Evolutionary conservation across 305 asterid species (phyloP).

Genomic region (Solanum hybrid): DNA sequence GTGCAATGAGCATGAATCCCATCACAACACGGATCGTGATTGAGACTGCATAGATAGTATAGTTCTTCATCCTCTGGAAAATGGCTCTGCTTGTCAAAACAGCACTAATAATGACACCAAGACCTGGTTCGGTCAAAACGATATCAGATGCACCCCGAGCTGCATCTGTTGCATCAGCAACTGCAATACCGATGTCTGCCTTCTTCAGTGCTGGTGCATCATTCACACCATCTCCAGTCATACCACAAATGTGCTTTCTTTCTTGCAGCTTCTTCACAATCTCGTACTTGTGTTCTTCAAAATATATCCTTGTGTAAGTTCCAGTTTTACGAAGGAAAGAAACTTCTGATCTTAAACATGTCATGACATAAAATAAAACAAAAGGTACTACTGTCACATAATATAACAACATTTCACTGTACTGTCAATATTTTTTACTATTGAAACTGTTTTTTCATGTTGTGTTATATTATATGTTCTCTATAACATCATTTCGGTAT

Average conservation of each 20-base stretch:
- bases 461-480: neutral
- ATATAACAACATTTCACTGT: neutral
- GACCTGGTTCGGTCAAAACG: conserved; percentile 88
- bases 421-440: neutral
- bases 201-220: conserved; percentile 89
- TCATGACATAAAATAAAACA: neutral
- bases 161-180: conserved; percentile 92
- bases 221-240: conserved; percentile 98
- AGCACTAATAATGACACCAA: conserved; percentile 80
- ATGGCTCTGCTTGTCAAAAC: conserved; percentile 89
- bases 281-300: conserved; percentile 79
- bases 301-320: neutral
- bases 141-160: conserved; percentile 90
- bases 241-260: conserved; percentile 80
- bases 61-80: conserved; percentile 95
- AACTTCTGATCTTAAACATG: neutral
- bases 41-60: conserved; percentile 89
- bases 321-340: neutral
- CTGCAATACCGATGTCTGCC: conserved; percentile 93
- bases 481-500: neutral
- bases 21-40: conserved; percentile 85
- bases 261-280: conserved; percentile 86
- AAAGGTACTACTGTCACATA: neutral
- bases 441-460: neutral
- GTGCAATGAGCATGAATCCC: conserved; percentile 86